phyloP scores from a whole-genome alignment of 495 filamentous ascomycete genomes.

The Bacidia rubella region DNA sequence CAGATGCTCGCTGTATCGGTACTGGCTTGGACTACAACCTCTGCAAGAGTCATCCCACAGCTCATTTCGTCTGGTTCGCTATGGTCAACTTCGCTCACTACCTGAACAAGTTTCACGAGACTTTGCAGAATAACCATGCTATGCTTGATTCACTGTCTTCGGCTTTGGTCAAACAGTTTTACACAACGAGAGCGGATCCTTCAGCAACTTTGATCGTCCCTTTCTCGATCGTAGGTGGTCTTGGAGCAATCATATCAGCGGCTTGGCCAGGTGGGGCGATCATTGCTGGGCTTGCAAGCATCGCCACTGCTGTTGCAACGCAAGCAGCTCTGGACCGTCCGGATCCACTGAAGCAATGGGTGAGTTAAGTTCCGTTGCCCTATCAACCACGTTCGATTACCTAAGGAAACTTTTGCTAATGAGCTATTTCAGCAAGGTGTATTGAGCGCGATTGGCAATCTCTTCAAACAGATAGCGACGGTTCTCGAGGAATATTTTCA shows the following conservation, averaged over 20 bases:
- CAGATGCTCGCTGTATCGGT: background rate
- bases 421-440: too few relatives aligned
- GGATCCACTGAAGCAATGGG: background rate
- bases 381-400: too few relatives aligned
- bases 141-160: background rate
- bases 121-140: background rate
- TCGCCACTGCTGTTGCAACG: background rate
- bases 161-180: background rate
- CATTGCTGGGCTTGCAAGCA: background rate
- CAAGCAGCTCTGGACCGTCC: background rate
- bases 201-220: background rate
- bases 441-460: background rate
- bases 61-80: background rate
- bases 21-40: slow-evolving; percentile 1
- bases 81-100: background rate
- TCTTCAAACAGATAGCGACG: background rate
- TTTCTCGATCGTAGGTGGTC: background rate
- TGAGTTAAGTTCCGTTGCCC: too few relatives aligned
- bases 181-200: background rate
- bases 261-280: background rate
- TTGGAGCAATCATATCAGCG: background rate
- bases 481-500: background rate
- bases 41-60: background rate
- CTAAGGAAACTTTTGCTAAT: too few relatives aligned
- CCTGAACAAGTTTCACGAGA: slow-evolving; percentile 3